A percentile compares a stretch with the other conserved stretches of the same genome.
These are phyloP conservation scores for Astragalus glycyphyllos DNA, from an alignment of 306 rosid genomes.

Conservation along the genomic window DNA sequence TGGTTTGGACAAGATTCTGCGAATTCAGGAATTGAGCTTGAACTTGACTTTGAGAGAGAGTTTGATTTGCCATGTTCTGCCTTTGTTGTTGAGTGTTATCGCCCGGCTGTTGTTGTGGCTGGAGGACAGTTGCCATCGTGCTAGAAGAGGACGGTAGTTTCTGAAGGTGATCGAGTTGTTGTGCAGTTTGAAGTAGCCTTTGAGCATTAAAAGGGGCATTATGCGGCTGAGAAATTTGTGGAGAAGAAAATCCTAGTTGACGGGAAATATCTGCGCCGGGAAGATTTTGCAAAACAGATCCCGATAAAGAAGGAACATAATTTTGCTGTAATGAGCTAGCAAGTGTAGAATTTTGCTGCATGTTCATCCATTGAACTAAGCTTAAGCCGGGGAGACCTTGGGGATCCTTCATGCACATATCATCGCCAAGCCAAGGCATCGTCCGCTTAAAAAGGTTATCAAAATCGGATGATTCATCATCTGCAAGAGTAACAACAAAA, in stretches of 20 bases:
- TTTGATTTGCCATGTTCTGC: conserved; percentile 66
- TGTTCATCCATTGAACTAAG: conserved; percentile 98
- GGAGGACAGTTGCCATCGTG: conserved; percentile 60
- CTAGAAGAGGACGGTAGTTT: conserved; percentile 58
- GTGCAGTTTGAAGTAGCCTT: conserved; percentile 71
- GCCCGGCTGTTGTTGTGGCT: conserved; percentile 64
- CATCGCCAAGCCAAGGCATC: conserved; percentile 93
- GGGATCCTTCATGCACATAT: conserved; percentile 77
- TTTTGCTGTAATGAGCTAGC: conserved; percentile 75
- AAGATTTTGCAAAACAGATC: conserved; percentile 72
- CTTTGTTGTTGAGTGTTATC: conserved; percentile 63
- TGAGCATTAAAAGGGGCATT: conserved; percentile 65
- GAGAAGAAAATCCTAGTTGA: conserved; percentile 69
- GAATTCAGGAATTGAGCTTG: conserved; percentile 77
- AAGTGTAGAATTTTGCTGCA: conserved; percentile 80
- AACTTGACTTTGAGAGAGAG: conserved; percentile 63
- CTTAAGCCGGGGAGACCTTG: conserved; percentile 82
- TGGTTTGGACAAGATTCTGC: conserved; percentile 61
- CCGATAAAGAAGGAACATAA: conserved; percentile 65
- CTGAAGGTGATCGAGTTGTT: conserved; percentile 77
- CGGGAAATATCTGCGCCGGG: conserved; percentile 70
- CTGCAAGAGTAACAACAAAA: conserved; percentile 51
- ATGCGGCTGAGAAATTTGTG: conserved; percentile 73
- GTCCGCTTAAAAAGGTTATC: conserved; percentile 75
- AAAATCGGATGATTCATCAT: conserved; percentile 74